These are phyloP conservation scores for Aspergillus tamarii DNA, from an alignment of 2,329 filamentous ascomycete genomes.

Conservation along the genomic window DNA sequence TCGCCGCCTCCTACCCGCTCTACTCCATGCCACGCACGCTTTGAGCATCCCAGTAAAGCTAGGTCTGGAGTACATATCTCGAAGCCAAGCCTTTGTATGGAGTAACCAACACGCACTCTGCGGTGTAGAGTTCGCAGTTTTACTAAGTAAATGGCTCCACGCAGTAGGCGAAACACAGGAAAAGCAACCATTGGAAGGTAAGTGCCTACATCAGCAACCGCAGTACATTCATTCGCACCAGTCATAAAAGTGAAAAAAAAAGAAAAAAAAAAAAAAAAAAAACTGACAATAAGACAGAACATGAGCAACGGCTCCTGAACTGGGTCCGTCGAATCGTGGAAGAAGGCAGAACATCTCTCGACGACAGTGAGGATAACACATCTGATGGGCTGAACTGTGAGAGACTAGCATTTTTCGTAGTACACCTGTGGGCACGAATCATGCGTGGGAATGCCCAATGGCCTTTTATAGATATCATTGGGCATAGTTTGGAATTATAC, in stretches of 20 bases:
- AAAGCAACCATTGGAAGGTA: slow-evolving; percentile 14
- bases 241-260: too few relatives aligned
- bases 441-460: slow-evolving; percentile 43
- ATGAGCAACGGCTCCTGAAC: slow-evolving; percentile 18
- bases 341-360: slow-evolving; percentile 21
- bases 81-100: slow-evolving; percentile 26
- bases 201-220: background rate
- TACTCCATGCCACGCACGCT: slow-evolving; percentile 69
- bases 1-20: slow-evolving; percentile 62
- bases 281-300: slow-evolving; percentile 9
- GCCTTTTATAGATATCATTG: slow-evolving; percentile 48
- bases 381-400: slow-evolving; percentile 12
- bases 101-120: slow-evolving; percentile 31
- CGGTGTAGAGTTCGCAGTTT: slow-evolving; percentile 28
- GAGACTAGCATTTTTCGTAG: slow-evolving; percentile 19
- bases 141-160: slow-evolving; percentile 29
- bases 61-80: slow-evolving; percentile 25
- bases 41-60: slow-evolving; percentile 56
- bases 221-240: background rate
- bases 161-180: slow-evolving; percentile 12
- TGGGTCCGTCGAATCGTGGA: slow-evolving; percentile 29
- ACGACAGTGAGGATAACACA: slow-evolving; percentile 14
- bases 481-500: slow-evolving; percentile 41
- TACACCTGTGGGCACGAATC: slow-evolving; percentile 26
- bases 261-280: background rate